Conservation (phyloP, 371 early-diverging fungal species). For the Blastocladiella emersonii region DNA sequence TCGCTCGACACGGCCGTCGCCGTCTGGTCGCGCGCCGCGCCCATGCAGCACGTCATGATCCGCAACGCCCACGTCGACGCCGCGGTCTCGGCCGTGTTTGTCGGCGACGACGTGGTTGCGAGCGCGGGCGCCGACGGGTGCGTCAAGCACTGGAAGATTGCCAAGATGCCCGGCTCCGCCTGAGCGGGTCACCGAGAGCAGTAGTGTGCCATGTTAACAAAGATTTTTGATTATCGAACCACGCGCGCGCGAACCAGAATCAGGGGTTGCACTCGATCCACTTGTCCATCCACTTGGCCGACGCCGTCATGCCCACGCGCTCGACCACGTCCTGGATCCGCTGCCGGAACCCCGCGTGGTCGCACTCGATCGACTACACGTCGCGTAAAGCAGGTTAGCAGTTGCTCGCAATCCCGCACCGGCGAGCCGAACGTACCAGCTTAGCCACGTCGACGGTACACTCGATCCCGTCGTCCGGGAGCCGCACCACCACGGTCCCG, state of each 20-base stretch:
- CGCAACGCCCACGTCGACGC: slow-evolving; percentile 72
- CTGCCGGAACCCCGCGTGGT: neutral
- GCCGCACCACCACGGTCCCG: neutral
- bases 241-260: too few species aligned
- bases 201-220: too few species aligned
- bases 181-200: too few species aligned
- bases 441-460: neutral
- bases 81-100: slow-evolving; percentile 54
- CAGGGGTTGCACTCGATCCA: neutral
- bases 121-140: slow-evolving; percentile 70
- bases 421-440: neutral
- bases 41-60: slow-evolving; percentile 58
- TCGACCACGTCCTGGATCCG: slow-evolving; percentile 2
- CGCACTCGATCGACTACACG: neutral
- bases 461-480: neutral
- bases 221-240: too few species aligned
- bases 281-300: slow-evolving; percentile 1
- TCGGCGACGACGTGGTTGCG: slow-evolving; percentile 42
- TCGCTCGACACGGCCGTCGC: slow-evolving; percentile 79
- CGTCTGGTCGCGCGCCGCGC: slow-evolving; percentile 73
- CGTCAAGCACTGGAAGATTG: slow-evolving; percentile 52
- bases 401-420: neutral
- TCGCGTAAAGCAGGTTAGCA: neutral
- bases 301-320: neutral
- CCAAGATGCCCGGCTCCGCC: slow-evolving; percentile 1